Conservation (phyloP, 225 moss, liverwort and hornwort genomes). For the Climacium dendroides region DNA sequence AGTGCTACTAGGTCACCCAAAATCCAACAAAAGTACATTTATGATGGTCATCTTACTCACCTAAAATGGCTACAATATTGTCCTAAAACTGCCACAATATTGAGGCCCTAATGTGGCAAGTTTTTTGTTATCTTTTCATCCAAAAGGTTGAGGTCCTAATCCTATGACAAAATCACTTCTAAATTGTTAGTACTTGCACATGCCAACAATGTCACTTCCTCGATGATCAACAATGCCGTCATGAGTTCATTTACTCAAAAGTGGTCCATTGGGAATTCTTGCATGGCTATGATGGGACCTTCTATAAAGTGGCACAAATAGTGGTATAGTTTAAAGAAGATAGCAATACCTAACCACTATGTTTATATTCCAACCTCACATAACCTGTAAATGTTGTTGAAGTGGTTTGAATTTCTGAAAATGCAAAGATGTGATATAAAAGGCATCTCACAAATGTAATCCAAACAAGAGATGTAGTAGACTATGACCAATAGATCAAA, state of each 20-base stretch:
- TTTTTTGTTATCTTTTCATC: not conserved
- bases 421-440: not conserved
- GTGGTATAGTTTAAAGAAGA: fast-evolving
- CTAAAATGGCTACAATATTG: not conserved
- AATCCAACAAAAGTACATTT: not conserved
- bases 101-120: too few species aligned
- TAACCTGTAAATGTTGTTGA: fast-evolving
- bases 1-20: fast-evolving
- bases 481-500: not conserved
- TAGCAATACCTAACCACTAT: not conserved
- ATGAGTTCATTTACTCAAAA: not conserved
- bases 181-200: not conserved
- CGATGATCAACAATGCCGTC: fast-evolving
- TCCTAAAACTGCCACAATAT: not conserved
- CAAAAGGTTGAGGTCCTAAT: fast-evolving
- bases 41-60: not conserved
- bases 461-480: not conserved
- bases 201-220: not conserved
- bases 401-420: fast-evolving
- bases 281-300: not conserved
- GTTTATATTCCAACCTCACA: not conserved
- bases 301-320: not conserved
- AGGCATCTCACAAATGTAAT: not conserved
- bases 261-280: not conserved
- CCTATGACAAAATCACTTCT: not conserved